Evolutionary conservation across 2,329 filamentous ascomycete species (phyloP).

Genomic region (Fusarium avenaceum): DNA sequence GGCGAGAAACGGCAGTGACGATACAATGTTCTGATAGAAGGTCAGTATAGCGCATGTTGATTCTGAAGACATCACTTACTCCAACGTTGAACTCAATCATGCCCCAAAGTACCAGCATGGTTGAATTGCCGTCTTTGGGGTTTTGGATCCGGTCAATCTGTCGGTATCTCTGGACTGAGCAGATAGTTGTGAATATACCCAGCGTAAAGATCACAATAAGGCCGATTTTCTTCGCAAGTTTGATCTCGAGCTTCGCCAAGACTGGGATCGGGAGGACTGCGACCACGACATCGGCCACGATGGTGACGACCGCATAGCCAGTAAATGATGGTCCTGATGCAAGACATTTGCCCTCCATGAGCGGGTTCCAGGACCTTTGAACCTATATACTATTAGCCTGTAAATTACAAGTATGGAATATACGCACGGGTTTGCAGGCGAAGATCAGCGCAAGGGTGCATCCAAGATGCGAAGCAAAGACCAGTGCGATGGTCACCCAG

Average conservation of each 20-base stretch:
- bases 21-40: conserved; percentile 59
- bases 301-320: conserved; percentile 65
- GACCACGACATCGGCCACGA: conserved; percentile 64
- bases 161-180: conserved; percentile 65
- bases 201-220: conserved; percentile 66
- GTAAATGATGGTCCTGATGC: conserved; percentile 64
- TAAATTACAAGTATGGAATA: no score
- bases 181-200: conserved; percentile 68
- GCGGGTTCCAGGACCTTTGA: background rate
- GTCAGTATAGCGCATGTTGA: background rate
- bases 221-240: conserved; percentile 62
- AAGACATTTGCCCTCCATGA: conserved; percentile 59
- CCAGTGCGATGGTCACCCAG: conserved; percentile 58
- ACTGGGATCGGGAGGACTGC: conserved; percentile 65
- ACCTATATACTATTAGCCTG: no score
- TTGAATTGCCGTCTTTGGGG: conserved; percentile 65
- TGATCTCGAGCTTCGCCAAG: conserved; percentile 63
- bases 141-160: conserved; percentile 64
- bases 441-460: conserved; percentile 65
- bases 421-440: conserved; percentile 63
- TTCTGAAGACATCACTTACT: conserved; percentile 52
- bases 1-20: conserved; percentile 61
- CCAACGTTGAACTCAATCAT: conserved; percentile 70
- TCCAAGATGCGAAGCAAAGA: conserved; percentile 63
- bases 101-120: conserved; percentile 69